Evolutionary conservation across 2,329 filamentous ascomycete genomes (phyloP).

Genomic region (Taxawa tesnikishii): DNA sequence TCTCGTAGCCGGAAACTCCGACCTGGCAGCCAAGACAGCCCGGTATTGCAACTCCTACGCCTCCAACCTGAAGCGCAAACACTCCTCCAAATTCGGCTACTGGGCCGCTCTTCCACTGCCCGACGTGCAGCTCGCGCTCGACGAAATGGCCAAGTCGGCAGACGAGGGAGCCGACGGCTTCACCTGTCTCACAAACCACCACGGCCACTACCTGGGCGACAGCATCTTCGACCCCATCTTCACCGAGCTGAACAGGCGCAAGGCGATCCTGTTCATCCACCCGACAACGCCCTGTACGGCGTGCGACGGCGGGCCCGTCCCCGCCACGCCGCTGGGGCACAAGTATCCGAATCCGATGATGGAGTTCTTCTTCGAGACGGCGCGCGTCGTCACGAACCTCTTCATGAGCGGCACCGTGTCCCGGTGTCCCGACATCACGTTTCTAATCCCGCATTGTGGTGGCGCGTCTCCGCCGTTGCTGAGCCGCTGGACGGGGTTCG

Average conservation of each 20-base stretch:
- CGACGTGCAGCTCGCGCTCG: conserved; percentile 32
- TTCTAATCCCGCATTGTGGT: conserved; percentile 38
- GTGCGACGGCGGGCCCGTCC: conserved; percentile 8
- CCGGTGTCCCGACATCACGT: conserved; percentile 32
- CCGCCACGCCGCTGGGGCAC: conserved; percentile 23
- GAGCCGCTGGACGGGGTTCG: conserved; percentile 29
- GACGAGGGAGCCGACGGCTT: conserved; percentile 38
- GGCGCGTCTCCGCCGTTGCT: conserved; percentile 33
- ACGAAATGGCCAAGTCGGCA: conserved; percentile 34
- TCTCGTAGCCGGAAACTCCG: conserved; percentile 27
- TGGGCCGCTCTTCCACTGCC: conserved; percentile 43
- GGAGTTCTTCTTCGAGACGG: conserved; percentile 43
- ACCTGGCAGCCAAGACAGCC: conserved; percentile 24
- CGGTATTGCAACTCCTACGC: conserved; percentile 30
- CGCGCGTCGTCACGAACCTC: conserved; percentile 35
- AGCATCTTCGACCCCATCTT: conserved; percentile 33
- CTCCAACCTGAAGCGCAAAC: conserved; percentile 22
- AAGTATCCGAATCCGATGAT: conserved; percentile 32
- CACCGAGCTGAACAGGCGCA: conserved; percentile 32
- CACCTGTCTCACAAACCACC: conserved; percentile 38
- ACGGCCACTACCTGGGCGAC: conserved; percentile 41
- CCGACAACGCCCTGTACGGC: conserved; percentile 35
- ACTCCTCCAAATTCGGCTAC: conserved; percentile 34
- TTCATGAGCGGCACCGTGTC: conserved; percentile 35
- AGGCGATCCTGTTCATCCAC: conserved; percentile 42